Base-by-base conservation (phyloP, 2,329 filamentous ascomycete species). In the Botrytis hyacinthi region DNA sequence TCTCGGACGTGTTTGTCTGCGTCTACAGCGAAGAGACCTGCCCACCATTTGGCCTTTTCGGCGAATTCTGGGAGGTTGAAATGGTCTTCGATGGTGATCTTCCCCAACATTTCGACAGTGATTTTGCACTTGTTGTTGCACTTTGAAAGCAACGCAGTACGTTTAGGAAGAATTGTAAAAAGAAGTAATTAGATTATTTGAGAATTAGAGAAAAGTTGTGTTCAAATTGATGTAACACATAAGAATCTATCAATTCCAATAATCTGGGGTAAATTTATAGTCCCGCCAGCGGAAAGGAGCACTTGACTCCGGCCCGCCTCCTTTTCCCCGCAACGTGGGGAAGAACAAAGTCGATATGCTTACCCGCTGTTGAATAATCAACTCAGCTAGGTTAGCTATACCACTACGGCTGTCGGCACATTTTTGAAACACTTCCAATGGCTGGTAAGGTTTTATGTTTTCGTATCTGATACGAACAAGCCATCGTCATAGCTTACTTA, bases 21-120 rank as follows among this genome's bases (percentile, higher is more conserved):
- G 76, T 90, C 85, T n/a, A 86, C 83, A 22, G 87, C 85, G 78
- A 90, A 91, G 35, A 91, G 80, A 7, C 83, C 81, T 1, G 89
- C 89, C 88, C 88, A 90, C 87, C 88, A 90, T 77, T 83, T 82
- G 8, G 87, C 88, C 80, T 86, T 87, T 75, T 90, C 87, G 63
- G 86, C 83, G 75, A 90, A 84, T 8, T 69, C 66, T 20, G 66
- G 66, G n/a, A 69, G 66, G 48, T 69, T 69, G 66, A 69, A 69
- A 20, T 69, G 66, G 32, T 69, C 66, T 32, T 69, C 66, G n/a
- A 69, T 69, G 48, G 66, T 69, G 48, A 69, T 57, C 26, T 69
- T 69, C 5, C 66, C 66, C n/a, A 69, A 16, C 66, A 69, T 69
- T 20, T 4, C 26, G 66, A 32, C 12, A 37, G 48, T 29, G 37